Percentiles rank a stretch among this genome's conserved stretches.
Evolutionary conservation across 169 alveolate genomes (phyloP).

Genomic region (Condylostoma magnum): DNA sequence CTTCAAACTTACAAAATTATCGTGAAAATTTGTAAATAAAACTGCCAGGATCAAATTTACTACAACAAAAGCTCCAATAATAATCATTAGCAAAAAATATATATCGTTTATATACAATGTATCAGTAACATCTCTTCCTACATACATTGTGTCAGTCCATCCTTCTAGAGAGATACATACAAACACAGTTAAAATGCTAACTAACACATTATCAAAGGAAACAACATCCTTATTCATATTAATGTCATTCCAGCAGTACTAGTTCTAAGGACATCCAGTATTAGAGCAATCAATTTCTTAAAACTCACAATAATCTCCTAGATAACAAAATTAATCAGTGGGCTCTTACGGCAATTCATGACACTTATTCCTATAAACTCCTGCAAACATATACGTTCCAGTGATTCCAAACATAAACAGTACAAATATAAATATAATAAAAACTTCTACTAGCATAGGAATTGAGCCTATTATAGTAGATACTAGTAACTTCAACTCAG

Average conservation of each 20-base stretch:
- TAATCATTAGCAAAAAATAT: slow-evolving; percentile 34
- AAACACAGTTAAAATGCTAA: slow-evolving; percentile 42
- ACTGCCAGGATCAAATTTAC: slow-evolving; percentile 58
- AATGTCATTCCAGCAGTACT: slow-evolving; percentile 12
- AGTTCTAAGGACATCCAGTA: neutral
- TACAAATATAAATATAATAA: slow-evolving; percentile 34
- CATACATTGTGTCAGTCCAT: slow-evolving; percentile 62
- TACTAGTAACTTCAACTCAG: slow-evolving; percentile 62
- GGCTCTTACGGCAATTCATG: neutral
- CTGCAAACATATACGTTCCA: slow-evolving; percentile 58
- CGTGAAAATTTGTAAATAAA: slow-evolving; percentile 37
- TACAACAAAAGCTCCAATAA: slow-evolving; percentile 51
- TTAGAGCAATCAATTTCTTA: slow-evolving; percentile 7
- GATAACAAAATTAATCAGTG: neutral
- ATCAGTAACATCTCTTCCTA: slow-evolving; percentile 34
- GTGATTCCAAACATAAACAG: slow-evolving; percentile 66
- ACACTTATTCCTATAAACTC: slow-evolving; percentile 32
- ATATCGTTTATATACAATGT: slow-evolving; percentile 16
- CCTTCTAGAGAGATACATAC: slow-evolving; percentile 59
- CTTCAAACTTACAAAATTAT: neutral
- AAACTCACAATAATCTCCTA: neutral
- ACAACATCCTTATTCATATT: slow-evolving; percentile 42
- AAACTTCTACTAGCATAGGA: slow-evolving; percentile 56
- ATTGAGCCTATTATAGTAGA: slow-evolving; percentile 46
- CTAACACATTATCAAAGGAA: slow-evolving; percentile 38